Base-by-base conservation (phyloP, 2,329 filamentous ascomycete species). In the Cladophialophora carrionii region DNA sequence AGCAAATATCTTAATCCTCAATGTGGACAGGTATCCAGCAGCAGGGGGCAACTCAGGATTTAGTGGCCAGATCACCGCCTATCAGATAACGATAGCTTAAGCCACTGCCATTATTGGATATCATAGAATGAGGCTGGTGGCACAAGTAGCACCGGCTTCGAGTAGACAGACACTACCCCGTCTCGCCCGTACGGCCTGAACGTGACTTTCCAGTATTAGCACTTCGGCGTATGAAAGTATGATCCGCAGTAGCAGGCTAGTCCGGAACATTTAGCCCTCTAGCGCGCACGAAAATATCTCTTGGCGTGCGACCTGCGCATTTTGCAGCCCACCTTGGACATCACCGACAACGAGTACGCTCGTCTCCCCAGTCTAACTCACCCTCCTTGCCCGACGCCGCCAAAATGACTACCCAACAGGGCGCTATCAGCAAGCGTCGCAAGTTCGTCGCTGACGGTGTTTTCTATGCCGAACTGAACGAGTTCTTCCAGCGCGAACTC, bases 401-500 rank as follows among this genome's bases (percentile, higher is more conserved):
- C 61, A 71, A 64, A 73, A 82, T 82, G 80, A 79, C 80, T 73
- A 78, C 80, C 76, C 76, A 78, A 73, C 80, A 82, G 76, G 80
- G 79, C 76, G 79, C 79, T 75, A 81, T 83, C 73, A 82, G 80
- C 71, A 83, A 83, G 78, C 79, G 79, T 73, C 76, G 81, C 73
- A 80, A 94, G 89, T 94, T 93, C 86, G 90, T 94, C 81, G 91
- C 90, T 76, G 95, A 99, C 84, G 95, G 95, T 89, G 95, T 99
- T 79, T 99, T 99, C 91, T 99, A 97, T 85, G 95, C 95, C 87
- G 95, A 99, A 86, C 87, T 99, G 84, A 99, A 99, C 90, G 95
- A 99, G 87, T 99, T 99, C 90, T 99, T 99, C 92, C 95, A 98
- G 89, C 94, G 95, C 83, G 95, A 99, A 86, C 88, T 99, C 81